Conservation (phyloP, 768 basidiomycete species). For the Krasilnikovozyma curviuscula region DNA sequence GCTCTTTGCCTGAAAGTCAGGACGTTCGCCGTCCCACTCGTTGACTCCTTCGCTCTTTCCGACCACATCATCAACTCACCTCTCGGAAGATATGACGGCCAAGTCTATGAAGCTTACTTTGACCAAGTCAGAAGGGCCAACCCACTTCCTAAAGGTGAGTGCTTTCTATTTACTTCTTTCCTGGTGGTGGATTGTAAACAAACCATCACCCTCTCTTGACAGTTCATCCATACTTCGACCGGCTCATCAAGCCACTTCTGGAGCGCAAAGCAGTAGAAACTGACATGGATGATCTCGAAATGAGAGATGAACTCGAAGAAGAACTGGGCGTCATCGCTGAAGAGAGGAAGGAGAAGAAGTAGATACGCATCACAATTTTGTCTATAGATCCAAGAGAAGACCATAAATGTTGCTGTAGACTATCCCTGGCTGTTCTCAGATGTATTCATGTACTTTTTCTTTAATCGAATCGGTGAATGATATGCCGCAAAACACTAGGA, state of each 20-base stretch:
- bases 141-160: slow-evolving; percentile 24
- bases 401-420: too few relatives aligned
- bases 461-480: too few relatives aligned
- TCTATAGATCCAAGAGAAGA: too few relatives aligned
- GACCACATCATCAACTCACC: slow-evolving; percentile 27
- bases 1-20: slow-evolving; percentile 21
- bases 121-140: slow-evolving; percentile 29
- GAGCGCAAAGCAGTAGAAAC: slow-evolving; percentile 25
- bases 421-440: too few relatives aligned
- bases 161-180: background rate
- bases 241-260: slow-evolving; percentile 30
- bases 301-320: slow-evolving; percentile 21
- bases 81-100: slow-evolving; percentile 29
- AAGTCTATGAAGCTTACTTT: slow-evolving; percentile 31
- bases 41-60: slow-evolving; percentile 25
- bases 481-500: too few relatives aligned
- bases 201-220: background rate
- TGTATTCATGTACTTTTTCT: too few relatives aligned
- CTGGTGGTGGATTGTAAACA: background rate
- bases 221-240: slow-evolving; percentile 30
- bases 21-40: slow-evolving; percentile 22
- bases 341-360: slow-evolving; percentile 2
- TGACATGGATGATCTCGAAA: slow-evolving; percentile 12
- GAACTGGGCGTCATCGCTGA: slow-evolving; percentile 20
- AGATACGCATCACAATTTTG: too few relatives aligned